Evolutionary conservation across 2,329 filamentous ascomycete genomes (phyloP).

Genomic region (Sporothrix sp.): DNA sequence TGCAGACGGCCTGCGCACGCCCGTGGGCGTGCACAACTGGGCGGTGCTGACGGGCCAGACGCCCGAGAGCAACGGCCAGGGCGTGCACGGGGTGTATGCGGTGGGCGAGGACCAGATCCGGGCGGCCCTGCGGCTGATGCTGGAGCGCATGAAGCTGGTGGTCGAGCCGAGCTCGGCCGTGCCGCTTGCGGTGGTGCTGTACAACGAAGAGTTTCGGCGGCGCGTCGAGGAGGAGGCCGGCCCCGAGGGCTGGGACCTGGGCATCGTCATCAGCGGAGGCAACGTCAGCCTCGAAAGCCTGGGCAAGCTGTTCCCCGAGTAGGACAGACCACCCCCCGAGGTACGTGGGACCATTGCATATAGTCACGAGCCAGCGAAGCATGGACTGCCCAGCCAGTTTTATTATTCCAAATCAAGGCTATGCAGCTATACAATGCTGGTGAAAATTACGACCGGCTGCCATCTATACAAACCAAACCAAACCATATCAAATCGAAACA

Average conservation of each 20-base stretch:
- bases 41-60: conserved; percentile 48
- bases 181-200: conserved; percentile 72
- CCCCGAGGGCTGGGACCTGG: conserved; percentile 62
- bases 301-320: conserved; percentile 37
- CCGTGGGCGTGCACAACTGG: conserved; percentile 70
- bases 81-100: conserved; percentile 60
- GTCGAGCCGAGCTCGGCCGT: conserved; percentile 84
- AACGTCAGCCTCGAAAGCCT: conserved; percentile 48
- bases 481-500: background rate
- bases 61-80: conserved; percentile 22
- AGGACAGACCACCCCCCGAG: too few species aligned
- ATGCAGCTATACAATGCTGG: background rate
- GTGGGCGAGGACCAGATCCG: conserved; percentile 78
- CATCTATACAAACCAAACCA: background rate
- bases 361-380: too few species aligned
- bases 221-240: conserved; percentile 63
- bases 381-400: too few species aligned
- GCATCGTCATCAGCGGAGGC: conserved; percentile 50
- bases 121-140: conserved; percentile 62
- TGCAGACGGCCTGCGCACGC: conserved; percentile 80
- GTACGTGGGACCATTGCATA: too few species aligned
- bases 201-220: conserved; percentile 70
- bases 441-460: too few species aligned
- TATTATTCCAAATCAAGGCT: background rate
- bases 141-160: conserved; percentile 83